Evolutionary conservation across 306 rosid genomes (phyloP).

Genomic region (Vigna unguiculata): DNA sequence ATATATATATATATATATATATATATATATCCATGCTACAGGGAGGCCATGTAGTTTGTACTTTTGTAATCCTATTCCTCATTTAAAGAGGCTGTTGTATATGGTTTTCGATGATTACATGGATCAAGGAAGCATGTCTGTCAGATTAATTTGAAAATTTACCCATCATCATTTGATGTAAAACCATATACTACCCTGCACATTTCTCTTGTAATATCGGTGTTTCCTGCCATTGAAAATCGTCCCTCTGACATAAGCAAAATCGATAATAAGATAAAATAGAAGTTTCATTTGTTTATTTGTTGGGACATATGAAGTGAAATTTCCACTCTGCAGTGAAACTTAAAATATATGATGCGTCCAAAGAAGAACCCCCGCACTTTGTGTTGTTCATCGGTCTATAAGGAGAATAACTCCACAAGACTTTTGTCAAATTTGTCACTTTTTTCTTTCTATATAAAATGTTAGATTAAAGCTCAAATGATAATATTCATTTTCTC

Average conservation of each 20-base stretch:
- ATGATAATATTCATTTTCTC: slow-evolving; percentile 34
- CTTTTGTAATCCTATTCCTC: slow-evolving; percentile 55
- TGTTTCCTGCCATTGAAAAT: slow-evolving; percentile 52
- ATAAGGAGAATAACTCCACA: slow-evolving; percentile 32
- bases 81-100: slow-evolving; percentile 44
- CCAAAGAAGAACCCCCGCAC: slow-evolving; percentile 59
- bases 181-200: slow-evolving; percentile 27
- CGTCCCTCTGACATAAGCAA: slow-evolving; percentile 51
- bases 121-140: slow-evolving; percentile 74
- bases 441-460: neutral
- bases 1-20: slow-evolving; percentile 40
- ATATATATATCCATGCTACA: slow-evolving; percentile 37
- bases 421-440: slow-evolving; percentile 20
- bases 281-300: slow-evolving; percentile 86
- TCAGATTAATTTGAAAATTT: slow-evolving; percentile 60
- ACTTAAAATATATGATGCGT: slow-evolving; percentile 49
- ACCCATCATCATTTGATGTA: slow-evolving; percentile 39
- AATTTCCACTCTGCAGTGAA: slow-evolving; percentile 41
- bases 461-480: neutral
- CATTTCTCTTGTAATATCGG: slow-evolving; percentile 39
- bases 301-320: slow-evolving; percentile 50
- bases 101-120: slow-evolving; percentile 48
- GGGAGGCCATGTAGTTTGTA: slow-evolving; percentile 47
- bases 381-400: slow-evolving; percentile 46
- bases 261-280: slow-evolving; percentile 69